These are phyloP conservation scores for Boeremia exigua DNA, from an alignment of 2,329 filamentous ascomycete genomes.

Conservation along the genomic window DNA sequence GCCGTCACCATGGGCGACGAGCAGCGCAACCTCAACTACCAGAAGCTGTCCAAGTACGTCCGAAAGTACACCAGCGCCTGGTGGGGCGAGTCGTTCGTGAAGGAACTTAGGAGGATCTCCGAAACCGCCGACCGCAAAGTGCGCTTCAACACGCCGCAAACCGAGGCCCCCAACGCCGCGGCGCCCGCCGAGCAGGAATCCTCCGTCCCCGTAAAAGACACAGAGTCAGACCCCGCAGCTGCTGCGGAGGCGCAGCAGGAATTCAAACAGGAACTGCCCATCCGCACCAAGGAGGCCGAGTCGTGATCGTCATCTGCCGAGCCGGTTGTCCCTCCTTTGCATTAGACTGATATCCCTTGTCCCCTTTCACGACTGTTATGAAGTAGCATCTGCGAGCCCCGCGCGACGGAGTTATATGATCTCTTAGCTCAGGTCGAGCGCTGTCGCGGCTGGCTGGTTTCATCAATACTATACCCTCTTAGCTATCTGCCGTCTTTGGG, in stretches of 20 bases:
- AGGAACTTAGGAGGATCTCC: conserved; percentile 72
- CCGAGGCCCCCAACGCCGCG: not conserved
- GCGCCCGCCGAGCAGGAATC: not conserved
- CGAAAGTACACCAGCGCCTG: conserved; percentile 96
- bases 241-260: conserved; percentile 16
- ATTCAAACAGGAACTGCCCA: conserved; percentile 14
- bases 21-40: conserved; percentile 83
- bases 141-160: conserved; percentile 22
- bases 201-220: conserved; percentile 19
- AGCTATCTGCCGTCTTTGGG: not conserved
- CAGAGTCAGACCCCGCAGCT: conserved; percentile 20
- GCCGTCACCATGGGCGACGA: conserved; percentile 96
- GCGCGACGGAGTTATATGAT: conserved; percentile 1
- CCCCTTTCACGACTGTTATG: conserved; percentile 8
- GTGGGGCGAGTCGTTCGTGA: conserved; percentile 94
- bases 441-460: not conserved
- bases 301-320: conserved; percentile 12
- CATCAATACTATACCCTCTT: not conserved
- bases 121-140: conserved; percentile 59
- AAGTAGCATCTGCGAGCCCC: conserved; percentile 9
- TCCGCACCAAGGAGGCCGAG: conserved; percentile 19
- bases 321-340: not conserved
- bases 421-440: not conserved
- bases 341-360: conserved; percentile 14
- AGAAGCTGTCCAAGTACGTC: conserved; percentile 92